Evolutionary conservation across 371 early-diverging fungal genomes (phyloP).

Genomic region (Batkoa obscura): DNA sequence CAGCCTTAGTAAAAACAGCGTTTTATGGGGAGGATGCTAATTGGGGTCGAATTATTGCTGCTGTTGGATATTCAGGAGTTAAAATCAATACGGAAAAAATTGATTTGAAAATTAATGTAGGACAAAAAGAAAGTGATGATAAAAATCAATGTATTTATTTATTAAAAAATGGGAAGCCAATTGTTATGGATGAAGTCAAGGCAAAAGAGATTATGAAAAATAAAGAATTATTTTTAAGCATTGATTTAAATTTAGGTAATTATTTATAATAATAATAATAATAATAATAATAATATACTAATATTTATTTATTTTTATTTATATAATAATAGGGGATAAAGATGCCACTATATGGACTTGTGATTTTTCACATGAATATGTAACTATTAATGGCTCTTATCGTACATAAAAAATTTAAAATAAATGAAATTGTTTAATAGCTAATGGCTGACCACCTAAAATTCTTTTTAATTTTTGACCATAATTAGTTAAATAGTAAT

Average conservation of each 20-base stretch:
- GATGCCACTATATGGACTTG: slow-evolving; percentile 81
- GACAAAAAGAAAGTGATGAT: slow-evolving; percentile 17
- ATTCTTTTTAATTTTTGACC: too few relatives aligned
- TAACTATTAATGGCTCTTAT: slow-evolving; percentile 81
- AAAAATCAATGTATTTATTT: slow-evolving; percentile 37
- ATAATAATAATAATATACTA: too few relatives aligned
- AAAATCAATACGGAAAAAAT: slow-evolving; percentile 55
- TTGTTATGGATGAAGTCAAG: slow-evolving; percentile 49
- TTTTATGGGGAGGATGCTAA: slow-evolving; percentile 91
- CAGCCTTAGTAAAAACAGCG: slow-evolving; percentile 86
- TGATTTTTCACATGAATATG: slow-evolving; percentile 83
- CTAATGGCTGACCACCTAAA: too few relatives aligned
- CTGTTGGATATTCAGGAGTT: slow-evolving; percentile 58
- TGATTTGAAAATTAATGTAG: slow-evolving; percentile 46
- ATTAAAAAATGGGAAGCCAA: slow-evolving; percentile 66
- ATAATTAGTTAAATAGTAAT: too few relatives aligned
- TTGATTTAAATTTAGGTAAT: slow-evolving; percentile 34
- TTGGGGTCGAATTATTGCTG: slow-evolving; percentile 85
- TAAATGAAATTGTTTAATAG: too few relatives aligned
- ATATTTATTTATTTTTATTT: too few relatives aligned
- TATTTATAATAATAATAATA: too few relatives aligned
- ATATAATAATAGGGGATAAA: slow-evolving; percentile 30
- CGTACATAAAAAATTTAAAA: slow-evolving; percentile 29
- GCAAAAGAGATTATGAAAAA: slow-evolving; percentile 63
- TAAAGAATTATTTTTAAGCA: slow-evolving; percentile 62